Conservation (phyloP, 202 grass and related monocot genomes). For the Dendrocalamus latiflorus region DNA sequence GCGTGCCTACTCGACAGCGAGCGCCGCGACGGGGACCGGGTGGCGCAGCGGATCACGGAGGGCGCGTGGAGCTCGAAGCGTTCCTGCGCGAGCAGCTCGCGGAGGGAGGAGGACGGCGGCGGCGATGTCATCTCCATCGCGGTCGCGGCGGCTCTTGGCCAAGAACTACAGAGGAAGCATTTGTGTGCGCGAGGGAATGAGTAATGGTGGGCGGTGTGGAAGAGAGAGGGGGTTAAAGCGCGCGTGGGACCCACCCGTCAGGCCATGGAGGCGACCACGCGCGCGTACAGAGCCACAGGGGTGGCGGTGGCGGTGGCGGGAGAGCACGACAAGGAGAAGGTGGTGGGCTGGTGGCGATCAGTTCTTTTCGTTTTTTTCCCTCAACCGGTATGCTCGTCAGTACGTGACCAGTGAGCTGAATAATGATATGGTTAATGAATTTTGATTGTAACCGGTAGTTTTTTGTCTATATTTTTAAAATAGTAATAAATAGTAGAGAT, state of each 20-base stretch:
- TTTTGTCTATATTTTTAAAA: too few relatives aligned
- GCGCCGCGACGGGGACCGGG: neutral
- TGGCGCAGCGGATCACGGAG: neutral
- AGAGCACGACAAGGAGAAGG: neutral
- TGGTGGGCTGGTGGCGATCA: neutral
- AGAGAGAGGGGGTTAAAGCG: neutral
- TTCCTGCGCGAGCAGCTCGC: too few relatives aligned
- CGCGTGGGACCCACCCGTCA: neutral
- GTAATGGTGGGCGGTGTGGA: slow-evolving; percentile 18
- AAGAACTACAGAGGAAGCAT: slow-evolving; percentile 29
- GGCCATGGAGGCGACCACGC: neutral
- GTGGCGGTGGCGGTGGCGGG: too few relatives aligned
- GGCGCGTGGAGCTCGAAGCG: slow-evolving; percentile 1
- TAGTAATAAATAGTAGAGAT: too few relatives aligned
- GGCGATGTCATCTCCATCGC: slow-evolving; percentile 18
- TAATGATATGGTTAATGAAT: too few relatives aligned
- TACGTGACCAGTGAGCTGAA: too few relatives aligned
- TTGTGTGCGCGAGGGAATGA: neutral
- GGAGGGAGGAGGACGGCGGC: slow-evolving; percentile 48
- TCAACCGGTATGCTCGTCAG: neutral
- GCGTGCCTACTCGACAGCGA: slow-evolving; percentile 10
- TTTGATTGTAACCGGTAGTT: too few relatives aligned
- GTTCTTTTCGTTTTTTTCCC: neutral
- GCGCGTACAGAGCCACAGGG: neutral
- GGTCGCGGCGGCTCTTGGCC: neutral